Percentiles rank a stretch among this genome's conserved stretches.
These are phyloP conservation scores for Eudorina sp. DNA, from an alignment of 139 green algal species.

Conservation along the genomic window DNA sequence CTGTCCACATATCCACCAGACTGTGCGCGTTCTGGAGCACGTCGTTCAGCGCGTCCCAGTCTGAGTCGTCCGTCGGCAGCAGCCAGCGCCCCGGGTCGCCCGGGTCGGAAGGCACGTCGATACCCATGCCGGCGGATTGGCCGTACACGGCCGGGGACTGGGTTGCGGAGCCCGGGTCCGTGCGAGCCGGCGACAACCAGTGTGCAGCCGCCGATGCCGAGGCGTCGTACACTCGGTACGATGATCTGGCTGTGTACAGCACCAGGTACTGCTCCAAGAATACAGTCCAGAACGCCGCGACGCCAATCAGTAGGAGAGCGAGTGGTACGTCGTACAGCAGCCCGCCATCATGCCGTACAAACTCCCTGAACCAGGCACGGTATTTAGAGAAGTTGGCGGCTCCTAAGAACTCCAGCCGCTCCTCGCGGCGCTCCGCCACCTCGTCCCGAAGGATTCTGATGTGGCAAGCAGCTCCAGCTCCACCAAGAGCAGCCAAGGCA, in stretches of 20 bases:
- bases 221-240: conserved; percentile 59
- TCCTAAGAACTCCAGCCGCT: not conserved
- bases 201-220: conserved; percentile 23
- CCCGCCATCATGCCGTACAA: conserved; percentile 31
- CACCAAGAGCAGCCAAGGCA: not conserved
- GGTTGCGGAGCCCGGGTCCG: not conserved
- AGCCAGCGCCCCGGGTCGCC: conserved; percentile 54
- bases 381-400: not conserved
- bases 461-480: not conserved
- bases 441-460: not conserved
- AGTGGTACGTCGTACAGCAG: conserved; percentile 35
- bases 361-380: conserved; percentile 16
- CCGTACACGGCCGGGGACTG: not conserved
- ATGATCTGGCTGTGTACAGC: conserved; percentile 29
- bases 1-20: conserved; percentile 53
- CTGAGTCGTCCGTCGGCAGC: conserved; percentile 30
- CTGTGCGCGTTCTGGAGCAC: conserved; percentile 30
- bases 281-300: conserved; percentile 40
- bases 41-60: conserved; percentile 28
- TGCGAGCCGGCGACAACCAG: conserved; percentile 29
- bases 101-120: not conserved
- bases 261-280: conserved; percentile 25
- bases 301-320: conserved; percentile 17
- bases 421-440: not conserved
- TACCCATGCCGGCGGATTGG: not conserved